Evolutionary conservation across 495 filamentous ascomycete species (phyloP).

Genomic region (Talaromyces liani): DNA sequence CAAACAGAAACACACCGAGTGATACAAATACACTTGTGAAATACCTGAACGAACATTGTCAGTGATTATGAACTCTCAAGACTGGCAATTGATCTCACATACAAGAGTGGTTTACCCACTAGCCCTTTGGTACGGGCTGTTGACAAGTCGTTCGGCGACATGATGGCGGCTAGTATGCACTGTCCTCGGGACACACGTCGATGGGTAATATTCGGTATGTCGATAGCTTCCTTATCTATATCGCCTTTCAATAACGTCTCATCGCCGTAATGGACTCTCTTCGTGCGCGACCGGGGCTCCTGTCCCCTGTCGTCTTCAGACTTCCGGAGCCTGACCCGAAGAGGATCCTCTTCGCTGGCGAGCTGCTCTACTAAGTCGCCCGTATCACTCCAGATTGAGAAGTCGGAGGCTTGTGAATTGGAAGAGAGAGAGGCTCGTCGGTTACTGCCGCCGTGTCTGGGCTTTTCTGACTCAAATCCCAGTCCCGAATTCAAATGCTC

Average conservation of each 20-base stretch:
- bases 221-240: slow-evolving; percentile 72
- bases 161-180: slow-evolving; percentile 67
- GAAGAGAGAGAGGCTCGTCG: slow-evolving; percentile 45
- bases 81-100: slow-evolving; percentile 25
- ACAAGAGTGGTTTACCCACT: slow-evolving; percentile 93
- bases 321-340: slow-evolving; percentile 55
- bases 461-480: slow-evolving; percentile 33
- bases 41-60: slow-evolving; percentile 53
- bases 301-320: slow-evolving; percentile 47
- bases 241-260: slow-evolving; percentile 29
- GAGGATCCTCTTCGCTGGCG: slow-evolving; percentile 70
- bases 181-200: slow-evolving; percentile 56
- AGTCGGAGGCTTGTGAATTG: slow-evolving; percentile 61
- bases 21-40: slow-evolving; percentile 98
- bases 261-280: slow-evolving; percentile 41
- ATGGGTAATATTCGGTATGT: slow-evolving; percentile 63
- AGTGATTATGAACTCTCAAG: slow-evolving; percentile 17
- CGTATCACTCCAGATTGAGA: slow-evolving; percentile 83
- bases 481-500: slow-evolving; percentile 30
- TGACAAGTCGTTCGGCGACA: slow-evolving; percentile 66
- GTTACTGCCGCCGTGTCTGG: slow-evolving; percentile 28
- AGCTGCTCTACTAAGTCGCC: slow-evolving; percentile 90
- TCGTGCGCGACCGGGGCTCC: slow-evolving; percentile 22
- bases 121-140: slow-evolving; percentile 73
- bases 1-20: slow-evolving; percentile 93